A percentile compares a stretch with the other conserved stretches of the same genome.
Evolutionary conservation across 306 rosid genomes (phyloP).

Genomic region (Trifolium fragiferum): DNA sequence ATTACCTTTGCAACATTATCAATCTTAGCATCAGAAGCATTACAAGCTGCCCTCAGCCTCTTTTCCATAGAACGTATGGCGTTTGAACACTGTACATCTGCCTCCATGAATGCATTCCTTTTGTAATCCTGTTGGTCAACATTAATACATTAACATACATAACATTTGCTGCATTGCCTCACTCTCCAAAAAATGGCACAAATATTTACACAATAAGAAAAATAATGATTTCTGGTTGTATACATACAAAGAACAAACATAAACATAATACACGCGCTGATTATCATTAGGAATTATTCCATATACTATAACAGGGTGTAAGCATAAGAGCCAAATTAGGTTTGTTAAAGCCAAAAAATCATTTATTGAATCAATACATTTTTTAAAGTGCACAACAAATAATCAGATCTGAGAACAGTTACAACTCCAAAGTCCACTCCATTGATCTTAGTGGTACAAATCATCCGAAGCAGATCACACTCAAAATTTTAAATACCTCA

Average conservation of each 20-base stretch:
- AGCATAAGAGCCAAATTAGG: background rate
- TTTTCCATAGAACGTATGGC: conserved; percentile 89
- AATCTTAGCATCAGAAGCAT: conserved; percentile 76
- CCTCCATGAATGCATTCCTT: conserved; percentile 84
- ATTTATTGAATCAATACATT: conserved; percentile 2
- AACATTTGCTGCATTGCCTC: conserved; percentile 13
- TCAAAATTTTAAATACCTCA: conserved; percentile 61
- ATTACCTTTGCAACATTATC: conserved; percentile 82
- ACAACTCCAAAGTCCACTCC: background rate
- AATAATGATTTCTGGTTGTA: background rate
- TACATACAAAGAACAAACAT: background rate
- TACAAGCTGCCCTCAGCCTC: conserved; percentile 90
- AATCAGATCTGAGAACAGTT: background rate
- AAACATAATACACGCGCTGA: background rate
- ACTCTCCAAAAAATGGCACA: background rate
- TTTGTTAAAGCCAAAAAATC: conserved; percentile 4
- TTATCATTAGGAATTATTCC: background rate
- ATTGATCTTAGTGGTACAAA: background rate
- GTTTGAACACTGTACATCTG: conserved; percentile 78
- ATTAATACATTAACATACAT: conserved; percentile 23
- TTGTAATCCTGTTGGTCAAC: conserved; percentile 79
- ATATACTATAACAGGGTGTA: background rate
- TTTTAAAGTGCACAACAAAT: too few species aligned
- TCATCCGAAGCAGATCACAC: background rate
- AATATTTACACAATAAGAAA: background rate